Evolutionary conservation across 179 eudicot species (phyloP).

Genomic region (Drosera spatulata): DNA sequence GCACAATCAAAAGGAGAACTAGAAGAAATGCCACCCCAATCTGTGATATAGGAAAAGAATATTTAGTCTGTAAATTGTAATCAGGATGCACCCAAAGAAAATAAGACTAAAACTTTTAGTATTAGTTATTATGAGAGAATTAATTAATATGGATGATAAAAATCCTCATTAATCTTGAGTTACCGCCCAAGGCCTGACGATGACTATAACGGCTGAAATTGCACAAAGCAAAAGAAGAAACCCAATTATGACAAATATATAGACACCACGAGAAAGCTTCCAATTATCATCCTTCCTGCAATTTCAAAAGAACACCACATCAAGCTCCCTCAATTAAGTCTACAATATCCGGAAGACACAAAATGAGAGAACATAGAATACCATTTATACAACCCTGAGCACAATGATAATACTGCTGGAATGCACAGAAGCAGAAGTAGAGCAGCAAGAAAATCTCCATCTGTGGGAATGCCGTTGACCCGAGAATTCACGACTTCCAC

Average conservation of each 20-base stretch:
- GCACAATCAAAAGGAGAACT: slow-evolving; percentile 72
- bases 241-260: slow-evolving; percentile 60
- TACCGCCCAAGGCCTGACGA: slow-evolving; percentile 88
- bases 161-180: slow-evolving; percentile 16
- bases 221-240: slow-evolving; percentile 87
- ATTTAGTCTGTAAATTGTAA: no score
- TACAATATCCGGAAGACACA: neutral
- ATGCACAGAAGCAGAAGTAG: slow-evolving; percentile 89
- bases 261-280: slow-evolving; percentile 83
- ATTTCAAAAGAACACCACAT: slow-evolving; percentile 10
- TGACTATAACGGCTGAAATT: slow-evolving; percentile 75
- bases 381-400: slow-evolving; percentile 91
- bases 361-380: slow-evolving; percentile 17
- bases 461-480: slow-evolving; percentile 47
- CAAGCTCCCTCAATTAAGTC: slow-evolving; percentile 4
- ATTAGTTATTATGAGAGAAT: no score
- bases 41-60: slow-evolving; percentile 36
- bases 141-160: slow-evolving; percentile 2
- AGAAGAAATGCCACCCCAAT: slow-evolving; percentile 88
- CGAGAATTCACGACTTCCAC: slow-evolving; percentile 63
- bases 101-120: no score
- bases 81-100: no score
- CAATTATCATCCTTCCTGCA: slow-evolving; percentile 95
- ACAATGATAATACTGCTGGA: slow-evolving; percentile 77
- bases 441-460: slow-evolving; percentile 90